Evolutionary conservation across 345 rosid genomes (phyloP), one percentile per base, ranked within the genome.

Genomic region (Brassica juncea): DNA sequence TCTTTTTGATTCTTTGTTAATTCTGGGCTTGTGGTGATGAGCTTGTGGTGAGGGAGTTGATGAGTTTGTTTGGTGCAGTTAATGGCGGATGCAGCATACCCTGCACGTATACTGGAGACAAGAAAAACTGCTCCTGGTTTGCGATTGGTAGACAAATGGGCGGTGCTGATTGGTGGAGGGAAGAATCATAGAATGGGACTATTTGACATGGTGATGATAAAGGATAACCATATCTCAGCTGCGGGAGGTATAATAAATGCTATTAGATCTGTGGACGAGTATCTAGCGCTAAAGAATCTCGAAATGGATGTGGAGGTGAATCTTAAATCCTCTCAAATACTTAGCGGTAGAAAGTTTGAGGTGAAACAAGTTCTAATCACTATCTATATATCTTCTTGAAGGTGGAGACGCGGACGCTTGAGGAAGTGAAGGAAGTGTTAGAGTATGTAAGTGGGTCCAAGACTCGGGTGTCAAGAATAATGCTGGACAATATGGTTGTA

Each of bases 171-270:
- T 87, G 97, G 97, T 70, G 99, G 99, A 75, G 98, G 99, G 7
- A 84, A 70, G 75, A 93, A 93, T 83, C 99, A 93, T 55, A 87
- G 97, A 81, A 86, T 95, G 98, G 99, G 99, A 28, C 84, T 95
- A 68, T 95, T 90, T 87, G 99, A 93, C 83, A 95, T 93, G 99
- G 94, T 95, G 78, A 83, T 89, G 99, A 89, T 91, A 68, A 95
- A 93, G 84, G 99, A 96, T 75, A 96, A 96, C 78, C 99, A 96
- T 75, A 92, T 96, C 86, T 93, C 98, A 70, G 86, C 87, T 76
- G 98, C 99, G 78, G 94, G 92, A 65, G 94, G 97, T 61, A 88
- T 93, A 69, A 84, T 82, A 15, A 88, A 89, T 71, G 95, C 97
- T 80, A 84, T 96, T 57, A 89, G 64, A 84, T 85, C 92, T 14